phyloP scores from a whole-genome alignment of 306 rosid genomes.

The Hylodesmum podocarpum region DNA sequence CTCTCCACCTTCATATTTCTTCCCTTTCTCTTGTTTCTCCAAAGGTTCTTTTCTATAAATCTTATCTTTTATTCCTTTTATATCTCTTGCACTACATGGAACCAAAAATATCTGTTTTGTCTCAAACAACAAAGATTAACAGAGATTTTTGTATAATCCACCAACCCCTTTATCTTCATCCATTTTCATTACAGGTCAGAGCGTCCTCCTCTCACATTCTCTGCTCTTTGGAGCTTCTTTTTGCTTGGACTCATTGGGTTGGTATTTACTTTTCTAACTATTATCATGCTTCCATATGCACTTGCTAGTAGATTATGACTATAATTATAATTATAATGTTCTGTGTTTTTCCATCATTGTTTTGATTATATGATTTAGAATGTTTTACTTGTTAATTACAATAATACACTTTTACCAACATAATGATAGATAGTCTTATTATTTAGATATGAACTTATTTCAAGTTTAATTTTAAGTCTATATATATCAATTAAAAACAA shows the following conservation, averaged over 20 bases:
- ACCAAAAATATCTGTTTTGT: background rate
- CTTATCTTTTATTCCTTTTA: background rate
- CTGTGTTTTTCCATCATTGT: background rate
- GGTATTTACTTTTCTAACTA: constrained; percentile 9
- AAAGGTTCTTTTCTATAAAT: background rate
- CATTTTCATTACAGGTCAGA: constrained; percentile 23
- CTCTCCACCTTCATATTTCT: no score
- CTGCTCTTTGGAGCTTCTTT: constrained; percentile 34
- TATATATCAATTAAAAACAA: no score
- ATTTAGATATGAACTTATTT: no score
- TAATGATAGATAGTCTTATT: no score
- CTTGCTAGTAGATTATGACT: background rate
- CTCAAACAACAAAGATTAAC: background rate
- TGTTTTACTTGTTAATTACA: background rate
- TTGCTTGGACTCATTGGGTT: constrained; percentile 37
- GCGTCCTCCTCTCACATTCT: constrained; percentile 36
- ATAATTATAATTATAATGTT: background rate
- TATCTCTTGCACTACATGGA: background rate
- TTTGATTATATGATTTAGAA: no score
- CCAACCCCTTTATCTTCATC: no score
- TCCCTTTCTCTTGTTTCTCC: no score
- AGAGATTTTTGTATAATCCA: background rate
- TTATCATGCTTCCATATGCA: background rate
- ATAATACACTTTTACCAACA: background rate
- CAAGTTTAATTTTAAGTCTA: no score